Conservation (phyloP, 2,329 filamentous ascomycete species). For the Fonsecaea pugnacius region DNA sequence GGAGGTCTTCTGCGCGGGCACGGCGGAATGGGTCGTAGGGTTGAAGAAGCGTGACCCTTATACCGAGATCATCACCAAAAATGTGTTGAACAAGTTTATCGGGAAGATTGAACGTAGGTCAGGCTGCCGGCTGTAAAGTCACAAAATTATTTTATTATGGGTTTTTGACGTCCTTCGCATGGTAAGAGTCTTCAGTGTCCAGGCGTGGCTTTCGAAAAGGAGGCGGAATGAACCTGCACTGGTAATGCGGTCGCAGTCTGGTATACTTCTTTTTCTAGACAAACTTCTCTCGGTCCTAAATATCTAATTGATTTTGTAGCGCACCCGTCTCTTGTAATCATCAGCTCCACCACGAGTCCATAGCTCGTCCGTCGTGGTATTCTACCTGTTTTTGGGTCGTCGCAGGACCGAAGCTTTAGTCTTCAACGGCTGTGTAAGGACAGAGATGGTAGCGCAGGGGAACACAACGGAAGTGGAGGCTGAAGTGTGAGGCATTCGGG, state of each 20-base stretch:
- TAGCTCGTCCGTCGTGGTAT: background rate
- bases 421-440: background rate
- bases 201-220: too few species aligned
- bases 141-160: background rate
- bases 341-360: background rate
- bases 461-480: background rate
- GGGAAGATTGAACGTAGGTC: background rate
- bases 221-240: too few species aligned
- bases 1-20: slow-evolving; percentile 10
- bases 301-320: background rate
- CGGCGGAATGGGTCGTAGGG: slow-evolving; percentile 5
- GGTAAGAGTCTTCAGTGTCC: too few species aligned
- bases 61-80: slow-evolving; percentile 8
- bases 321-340: background rate
- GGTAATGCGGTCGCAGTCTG: too few species aligned
- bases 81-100: slow-evolving; percentile 5
- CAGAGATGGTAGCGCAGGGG: background rate
- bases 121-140: background rate
- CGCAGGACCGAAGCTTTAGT: background rate
- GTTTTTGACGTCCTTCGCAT: too few species aligned
- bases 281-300: background rate
- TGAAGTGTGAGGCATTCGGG: background rate
- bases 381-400: background rate
- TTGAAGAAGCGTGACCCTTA: slow-evolving; percentile 7
- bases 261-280: background rate